Evolutionary conservation across 176 grass and related monocot genomes (phyloP), one percentile per base, ranked within the genome.

Genomic region (Stipa capillata): DNA sequence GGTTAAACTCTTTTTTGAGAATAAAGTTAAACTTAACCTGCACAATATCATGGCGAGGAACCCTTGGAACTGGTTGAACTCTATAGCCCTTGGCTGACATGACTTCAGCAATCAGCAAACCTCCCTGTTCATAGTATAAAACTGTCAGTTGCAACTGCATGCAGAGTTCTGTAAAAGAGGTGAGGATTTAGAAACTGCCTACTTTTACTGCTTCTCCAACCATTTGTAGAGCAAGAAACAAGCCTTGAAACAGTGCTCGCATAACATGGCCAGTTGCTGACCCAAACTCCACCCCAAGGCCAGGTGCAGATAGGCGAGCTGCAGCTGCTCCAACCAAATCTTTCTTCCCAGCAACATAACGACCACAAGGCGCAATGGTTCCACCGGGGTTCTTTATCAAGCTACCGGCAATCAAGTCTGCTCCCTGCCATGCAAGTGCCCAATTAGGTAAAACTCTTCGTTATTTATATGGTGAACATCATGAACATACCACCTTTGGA

Each of bases 341-440:
- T 80, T 81, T 87, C 73, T 88, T 97, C 72, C 95, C 91, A 4
- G 95, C 95, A 80, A 97, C 72, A 65, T 97, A 97, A 14, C 95
- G 91, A 33, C 95, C 91, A 53, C 91, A 92, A 70, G 95, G 89
- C 2, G 89, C 87, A 47, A 97, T 94, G 18, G 95, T 94, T 45
- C 95, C 95, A 39, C 95, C 92, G 1, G 95, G 92, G 51, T 97
- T 97, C 77, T 97, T 97, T 73, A 97, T 97, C 72, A 97, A 73
- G 79, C 92, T 97, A 58, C 92, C 95, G 4, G 95, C 95, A 83
- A 97, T 97, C 41, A 97, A 49, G 54, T 97, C 95, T 84, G 92
- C 87, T 78, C 92, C 91, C 94, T 94, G 72, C 23, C 43, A 85
- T 37, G 51, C 56, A 80, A 88, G 36, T 62, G 4, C 23, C 69